Conservation (phyloP, 345 rosid genomes). For the Geranium brycei region DNA sequence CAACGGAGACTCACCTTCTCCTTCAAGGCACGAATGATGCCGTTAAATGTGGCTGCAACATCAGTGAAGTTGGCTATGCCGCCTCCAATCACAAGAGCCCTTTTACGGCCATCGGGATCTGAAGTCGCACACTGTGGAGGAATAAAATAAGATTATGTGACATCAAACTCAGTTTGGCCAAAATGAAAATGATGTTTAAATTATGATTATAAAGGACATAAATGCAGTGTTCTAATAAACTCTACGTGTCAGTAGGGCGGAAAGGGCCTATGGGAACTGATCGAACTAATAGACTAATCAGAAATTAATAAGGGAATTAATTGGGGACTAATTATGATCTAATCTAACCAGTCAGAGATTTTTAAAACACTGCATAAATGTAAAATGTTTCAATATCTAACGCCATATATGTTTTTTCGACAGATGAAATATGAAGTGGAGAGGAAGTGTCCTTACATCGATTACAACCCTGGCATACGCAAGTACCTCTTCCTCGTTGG, state of each 20-base stretch:
- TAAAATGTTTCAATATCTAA: too few species aligned
- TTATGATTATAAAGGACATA: too few species aligned
- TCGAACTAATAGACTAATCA: too few species aligned
- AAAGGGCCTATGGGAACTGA: too few species aligned
- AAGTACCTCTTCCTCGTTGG: slow-evolving; percentile 90
- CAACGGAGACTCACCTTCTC: slow-evolving; percentile 47
- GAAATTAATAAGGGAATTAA: too few species aligned
- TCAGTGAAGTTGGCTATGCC: slow-evolving; percentile 96
- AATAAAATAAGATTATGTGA: slow-evolving; percentile 3
- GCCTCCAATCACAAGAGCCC: slow-evolving; percentile 92
- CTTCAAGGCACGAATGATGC: slow-evolving; percentile 78
- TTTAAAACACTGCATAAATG: too few species aligned
- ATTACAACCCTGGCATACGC: slow-evolving; percentile 95
- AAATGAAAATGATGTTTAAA: too few species aligned
- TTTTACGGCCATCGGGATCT: slow-evolving; percentile 68
- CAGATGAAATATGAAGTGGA: not conserved
- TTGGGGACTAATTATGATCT: too few species aligned
- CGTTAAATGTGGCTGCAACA: slow-evolving; percentile 92
- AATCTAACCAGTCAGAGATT: too few species aligned
- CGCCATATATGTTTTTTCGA: not conserved
- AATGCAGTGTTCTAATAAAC: too few species aligned
- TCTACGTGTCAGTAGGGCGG: too few species aligned
- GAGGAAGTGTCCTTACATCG: slow-evolving; percentile 44
- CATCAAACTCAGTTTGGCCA: not conserved
- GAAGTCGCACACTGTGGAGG: slow-evolving; percentile 68